These are phyloP conservation scores for Pseudopyrenochaeta lycopersici DNA, from an alignment of 2,329 filamentous ascomycete genomes.

Conservation along the genomic window DNA sequence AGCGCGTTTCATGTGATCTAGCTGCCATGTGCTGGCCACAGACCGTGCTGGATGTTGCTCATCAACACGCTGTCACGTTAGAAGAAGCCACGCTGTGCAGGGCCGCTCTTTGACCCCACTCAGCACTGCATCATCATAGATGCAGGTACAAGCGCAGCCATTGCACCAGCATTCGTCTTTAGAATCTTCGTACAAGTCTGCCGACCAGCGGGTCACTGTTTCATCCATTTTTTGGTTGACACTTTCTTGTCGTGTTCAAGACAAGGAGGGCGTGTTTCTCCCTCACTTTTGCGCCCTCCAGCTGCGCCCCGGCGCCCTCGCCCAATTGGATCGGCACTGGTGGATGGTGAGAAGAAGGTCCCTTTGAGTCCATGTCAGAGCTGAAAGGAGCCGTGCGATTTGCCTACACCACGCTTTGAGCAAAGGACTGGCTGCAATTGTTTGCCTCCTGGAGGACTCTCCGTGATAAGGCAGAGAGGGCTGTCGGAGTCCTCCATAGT, in stretches of 20 bases:
- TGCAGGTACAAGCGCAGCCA: constrained; percentile 36
- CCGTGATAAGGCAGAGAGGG: not conserved
- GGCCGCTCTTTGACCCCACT: constrained; percentile 16
- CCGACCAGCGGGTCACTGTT: constrained; percentile 32
- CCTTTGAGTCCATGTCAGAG: not conserved
- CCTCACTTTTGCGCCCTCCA: constrained; percentile 17
- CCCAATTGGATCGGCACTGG: not conserved
- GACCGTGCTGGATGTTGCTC: constrained; percentile 25
- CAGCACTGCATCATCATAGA: constrained; percentile 17
- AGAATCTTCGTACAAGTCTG: constrained; percentile 13
- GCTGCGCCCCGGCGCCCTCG: constrained; percentile 30
- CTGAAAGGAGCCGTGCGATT: constrained; percentile 19
- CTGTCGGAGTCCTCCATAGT: constrained; percentile 6
- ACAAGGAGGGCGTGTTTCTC: constrained; percentile 20
- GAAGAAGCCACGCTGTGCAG: constrained; percentile 24
- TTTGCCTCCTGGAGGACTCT: constrained; percentile 9
- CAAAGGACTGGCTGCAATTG: constrained; percentile 1
- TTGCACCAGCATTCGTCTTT: constrained; percentile 13
- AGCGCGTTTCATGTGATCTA: constrained; percentile 29
- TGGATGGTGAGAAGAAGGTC: not conserved
- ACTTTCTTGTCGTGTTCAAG: constrained; percentile 16
- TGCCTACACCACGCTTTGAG: constrained; percentile 16
- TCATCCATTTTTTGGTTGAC: constrained; percentile 29
- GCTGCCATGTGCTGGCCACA: constrained; percentile 36
- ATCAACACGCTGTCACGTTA: constrained; percentile 33